These are phyloP conservation scores for Brettanomyces custersianus DNA, from an alignment of 805 yeast species.

Conservation along the genomic window DNA sequence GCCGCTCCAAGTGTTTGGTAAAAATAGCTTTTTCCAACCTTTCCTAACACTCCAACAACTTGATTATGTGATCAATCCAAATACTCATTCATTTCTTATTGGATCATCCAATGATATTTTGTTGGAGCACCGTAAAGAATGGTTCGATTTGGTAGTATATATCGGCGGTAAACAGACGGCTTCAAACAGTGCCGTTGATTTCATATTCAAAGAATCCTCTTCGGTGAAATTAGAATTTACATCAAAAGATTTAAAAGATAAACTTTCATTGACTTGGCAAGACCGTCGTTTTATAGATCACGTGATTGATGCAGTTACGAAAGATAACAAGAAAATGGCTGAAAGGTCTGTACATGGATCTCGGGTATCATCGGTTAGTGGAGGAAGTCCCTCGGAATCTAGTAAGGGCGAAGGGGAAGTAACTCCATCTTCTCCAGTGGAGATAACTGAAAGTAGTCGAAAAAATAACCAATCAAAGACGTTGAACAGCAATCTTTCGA, in stretches of 20 bases:
- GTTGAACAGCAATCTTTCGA: conserved; percentile 27
- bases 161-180: conserved; percentile 19
- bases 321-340: conserved; percentile 17
- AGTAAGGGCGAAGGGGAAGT: conserved; percentile 18
- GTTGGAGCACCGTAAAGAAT: conserved; percentile 48
- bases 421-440: too few relatives aligned
- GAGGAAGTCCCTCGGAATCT: too few relatives aligned
- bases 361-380: too few relatives aligned
- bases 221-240: conserved; percentile 32
- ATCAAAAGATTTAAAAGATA: conserved; percentile 32
- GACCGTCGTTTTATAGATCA: conserved; percentile 73
- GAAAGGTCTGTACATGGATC: conserved; percentile 22
- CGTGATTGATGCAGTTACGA: conserved; percentile 40
- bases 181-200: conserved; percentile 14
- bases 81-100: conserved; percentile 56
- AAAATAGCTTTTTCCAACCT: conserved; percentile 85
- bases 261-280: conserved; percentile 39
- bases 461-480: conserved; percentile 13
- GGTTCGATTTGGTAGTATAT: conserved; percentile 67
- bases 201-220: conserved; percentile 1
- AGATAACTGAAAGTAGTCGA: background rate
- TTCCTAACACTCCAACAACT: conserved; percentile 91
- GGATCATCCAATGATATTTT: conserved; percentile 87
- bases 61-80: conserved; percentile 52
- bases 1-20: conserved; percentile 78